phyloP scores from a whole-genome alignment of 1,284 basidiomycete genomes.

The Pisolithus thermaeus region DNA sequence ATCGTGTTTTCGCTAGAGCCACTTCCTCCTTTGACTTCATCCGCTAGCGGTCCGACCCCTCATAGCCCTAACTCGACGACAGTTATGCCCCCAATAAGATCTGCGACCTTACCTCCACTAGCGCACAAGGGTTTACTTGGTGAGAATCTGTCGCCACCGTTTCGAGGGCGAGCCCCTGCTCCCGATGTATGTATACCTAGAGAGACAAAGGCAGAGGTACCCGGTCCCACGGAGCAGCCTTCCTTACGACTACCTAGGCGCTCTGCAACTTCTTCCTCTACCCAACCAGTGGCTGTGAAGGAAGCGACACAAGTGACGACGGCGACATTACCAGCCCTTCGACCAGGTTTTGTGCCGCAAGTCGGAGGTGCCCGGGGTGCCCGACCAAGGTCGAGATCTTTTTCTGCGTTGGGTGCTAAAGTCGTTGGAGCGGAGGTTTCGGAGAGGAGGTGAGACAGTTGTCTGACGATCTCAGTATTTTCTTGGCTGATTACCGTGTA shows the following conservation, averaged over 20 bases:
- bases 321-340: slow-evolving; percentile 34
- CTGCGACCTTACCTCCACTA: slow-evolving; percentile 29
- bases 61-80: not conserved
- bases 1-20: slow-evolving; percentile 62
- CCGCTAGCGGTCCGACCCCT: not conserved
- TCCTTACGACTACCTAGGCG: slow-evolving; percentile 17
- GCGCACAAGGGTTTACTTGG: slow-evolving; percentile 15
- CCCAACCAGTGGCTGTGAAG: not conserved
- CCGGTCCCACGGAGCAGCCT: not conserved
- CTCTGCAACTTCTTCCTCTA: not conserved
- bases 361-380: slow-evolving; percentile 29
- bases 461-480: not conserved
- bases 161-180: not conserved
- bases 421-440: not conserved
- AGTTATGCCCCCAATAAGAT: slow-evolving; percentile 18
- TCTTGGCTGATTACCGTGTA: slow-evolving; percentile 5
- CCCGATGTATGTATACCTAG: not conserved
- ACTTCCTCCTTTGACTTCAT: slow-evolving; percentile 28
- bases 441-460: slow-evolving; percentile 18
- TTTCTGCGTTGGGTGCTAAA: slow-evolving; percentile 54
- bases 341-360: slow-evolving; percentile 60
- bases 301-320: not conserved
- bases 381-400: slow-evolving; percentile 66
- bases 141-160: not conserved
- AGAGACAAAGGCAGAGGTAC: not conserved